Evolutionary conservation across 2,329 filamentous ascomycete species (phyloP), one percentile per base, ranked within the genome.

Genomic region (Colletotrichum filicis): DNA sequence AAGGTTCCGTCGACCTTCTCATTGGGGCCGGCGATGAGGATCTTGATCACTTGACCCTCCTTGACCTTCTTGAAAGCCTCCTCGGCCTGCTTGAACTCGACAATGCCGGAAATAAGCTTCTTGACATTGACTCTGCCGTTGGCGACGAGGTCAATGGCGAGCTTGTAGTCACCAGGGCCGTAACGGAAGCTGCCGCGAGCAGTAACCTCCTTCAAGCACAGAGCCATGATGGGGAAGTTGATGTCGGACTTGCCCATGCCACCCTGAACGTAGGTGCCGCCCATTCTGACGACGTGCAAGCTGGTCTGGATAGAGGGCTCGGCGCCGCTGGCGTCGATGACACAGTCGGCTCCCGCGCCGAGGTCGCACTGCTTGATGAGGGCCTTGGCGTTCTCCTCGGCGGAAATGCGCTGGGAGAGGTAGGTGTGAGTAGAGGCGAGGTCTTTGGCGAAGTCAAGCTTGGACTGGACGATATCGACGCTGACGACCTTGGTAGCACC

Each of bases 211-310:
- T 98, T 98, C 63, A 92, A 88, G 82, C 95, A 97, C 80, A 97
- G 87, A 5, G 94, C 93, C 90, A 96, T 94, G 81, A 98, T 97
- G 64, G 96, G 96, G 86, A 98, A 98, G 9, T 84, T 93, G 82
- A 98, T 95, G 79, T 98, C 94, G 52, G 91, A 83, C 80, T 93
- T 93, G 79, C 96, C 96, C 95, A 98, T 97, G 68, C 95, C 95
- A 73, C 92, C 94, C 85, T 97, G 95, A 9, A 97, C 92, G 78
- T 94, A 96, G 19, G 89, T 92, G 37, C 94, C 94, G 68, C 94
- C 94, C 59, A 87, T 87, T 75, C 92, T 89, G 30, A 95, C 89
- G 24, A 88, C 88, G 82, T 95, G 92, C 78, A 96, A 88, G 42
- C 89, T 90, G 0, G 93, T 88, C 84, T 95, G 93, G 78, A 96